Conservation (phyloP, 2,329 filamentous ascomycete species). For the Ceratocystiopsis minuta region DNA sequence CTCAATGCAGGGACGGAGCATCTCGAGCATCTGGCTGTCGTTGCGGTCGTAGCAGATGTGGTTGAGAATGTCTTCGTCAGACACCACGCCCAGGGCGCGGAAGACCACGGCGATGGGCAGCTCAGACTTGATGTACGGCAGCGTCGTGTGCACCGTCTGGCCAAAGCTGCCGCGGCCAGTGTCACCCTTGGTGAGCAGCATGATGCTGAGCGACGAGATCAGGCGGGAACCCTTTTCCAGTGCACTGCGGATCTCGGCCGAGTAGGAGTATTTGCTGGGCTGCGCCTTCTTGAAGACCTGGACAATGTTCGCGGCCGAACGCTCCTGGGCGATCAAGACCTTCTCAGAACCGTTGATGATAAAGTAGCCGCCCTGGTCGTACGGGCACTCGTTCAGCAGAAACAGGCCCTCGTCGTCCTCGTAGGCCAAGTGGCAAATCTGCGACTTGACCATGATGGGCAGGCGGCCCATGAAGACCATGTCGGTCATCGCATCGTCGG, state of each 20-base stretch:
- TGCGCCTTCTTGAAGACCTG: constrained; percentile 97
- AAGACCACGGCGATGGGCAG: constrained; percentile 93
- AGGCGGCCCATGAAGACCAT: constrained; percentile 87
- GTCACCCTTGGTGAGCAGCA: constrained; percentile 74
- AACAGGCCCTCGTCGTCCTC: constrained; percentile 76
- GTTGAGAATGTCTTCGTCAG: constrained; percentile 93
- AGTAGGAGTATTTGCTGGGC: constrained; percentile 81
- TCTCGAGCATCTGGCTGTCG: constrained; percentile 93
- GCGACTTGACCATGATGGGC: constrained; percentile 95
- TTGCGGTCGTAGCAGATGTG: constrained; percentile 93
- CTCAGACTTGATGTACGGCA: constrained; percentile 88
- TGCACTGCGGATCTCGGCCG: constrained; percentile 89
- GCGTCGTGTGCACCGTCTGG: constrained; percentile 71
- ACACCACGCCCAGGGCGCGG: constrained; percentile 85
- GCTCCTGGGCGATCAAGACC: constrained; percentile 92
- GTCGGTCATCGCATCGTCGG: constrained; percentile 42
- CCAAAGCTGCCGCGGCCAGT: constrained; percentile 63
- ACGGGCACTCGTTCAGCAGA: constrained; percentile 87
- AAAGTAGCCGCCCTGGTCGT: constrained; percentile 96
- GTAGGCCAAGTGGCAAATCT: constrained; percentile 77
- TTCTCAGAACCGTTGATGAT: constrained; percentile 99
- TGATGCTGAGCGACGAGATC: constrained; percentile 82
- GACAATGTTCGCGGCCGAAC: constrained; percentile 94
- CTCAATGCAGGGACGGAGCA: constrained; percentile 91
- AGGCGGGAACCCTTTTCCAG: constrained; percentile 90